Evolutionary conservation across 805 yeast genomes (phyloP).

Genomic region (Saccharomycopsis javanensis): DNA sequence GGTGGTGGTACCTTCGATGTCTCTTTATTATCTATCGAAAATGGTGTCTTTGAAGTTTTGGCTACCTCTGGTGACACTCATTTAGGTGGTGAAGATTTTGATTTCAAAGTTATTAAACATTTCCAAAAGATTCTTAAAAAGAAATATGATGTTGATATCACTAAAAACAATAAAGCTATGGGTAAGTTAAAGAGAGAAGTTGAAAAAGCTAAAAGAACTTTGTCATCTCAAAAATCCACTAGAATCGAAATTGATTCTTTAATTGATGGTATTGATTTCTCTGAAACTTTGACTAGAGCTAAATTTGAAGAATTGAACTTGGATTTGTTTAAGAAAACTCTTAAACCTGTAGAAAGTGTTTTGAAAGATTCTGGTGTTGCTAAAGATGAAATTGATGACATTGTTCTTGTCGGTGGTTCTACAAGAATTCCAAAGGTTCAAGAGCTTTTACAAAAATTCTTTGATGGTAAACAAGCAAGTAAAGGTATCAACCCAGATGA

Average conservation of each 20-base stretch:
- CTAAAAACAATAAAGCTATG: slow-evolving; percentile 44
- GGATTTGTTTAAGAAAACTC: slow-evolving; percentile 86
- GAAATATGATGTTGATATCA: slow-evolving; percentile 79
- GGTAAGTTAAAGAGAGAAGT: slow-evolving; percentile 33
- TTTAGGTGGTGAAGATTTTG: slow-evolving; percentile 96
- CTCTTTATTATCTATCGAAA: slow-evolving; percentile 75
- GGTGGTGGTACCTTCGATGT: slow-evolving; percentile 99
- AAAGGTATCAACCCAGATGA: slow-evolving; percentile 98
- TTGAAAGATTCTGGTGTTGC: slow-evolving; percentile 86
- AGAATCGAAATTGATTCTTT: slow-evolving; percentile 95
- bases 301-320: slow-evolving; percentile 94
- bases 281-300: slow-evolving; percentile 93
- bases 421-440: slow-evolving; percentile 99
- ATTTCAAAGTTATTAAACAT: slow-evolving; percentile 79
- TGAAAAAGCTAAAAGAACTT: slow-evolving; percentile 87
- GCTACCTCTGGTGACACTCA: slow-evolving; percentile 96
- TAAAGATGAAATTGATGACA: slow-evolving; percentile 83
- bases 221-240: slow-evolving; percentile 91
- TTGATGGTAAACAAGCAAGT: slow-evolving; percentile 91
- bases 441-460: slow-evolving; percentile 80
- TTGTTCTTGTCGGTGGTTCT: slow-evolving; percentile 97
- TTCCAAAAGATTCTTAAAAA: slow-evolving; percentile 83
- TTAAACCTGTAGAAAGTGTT: slow-evolving; percentile 94
- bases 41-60: slow-evolving; percentile 86
- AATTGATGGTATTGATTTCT: slow-evolving; percentile 89